phyloP scores from a whole-genome alignment of 306 rosid species.

The Dryas alaskensis region DNA sequence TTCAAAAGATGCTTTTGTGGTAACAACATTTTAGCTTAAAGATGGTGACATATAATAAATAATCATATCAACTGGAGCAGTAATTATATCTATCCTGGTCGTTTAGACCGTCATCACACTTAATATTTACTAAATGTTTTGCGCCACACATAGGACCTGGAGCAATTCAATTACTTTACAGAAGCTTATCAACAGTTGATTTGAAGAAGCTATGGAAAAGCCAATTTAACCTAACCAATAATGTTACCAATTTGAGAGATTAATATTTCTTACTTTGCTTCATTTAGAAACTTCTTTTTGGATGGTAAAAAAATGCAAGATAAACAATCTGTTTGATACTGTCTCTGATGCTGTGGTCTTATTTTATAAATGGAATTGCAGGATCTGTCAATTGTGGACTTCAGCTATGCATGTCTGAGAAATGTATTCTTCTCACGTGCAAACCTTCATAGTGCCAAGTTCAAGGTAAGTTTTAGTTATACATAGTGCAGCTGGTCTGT shows the following conservation, averaged over 20 bases:
- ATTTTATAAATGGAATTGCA: conserved; percentile 41
- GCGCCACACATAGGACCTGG: neutral
- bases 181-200: conserved; percentile 4
- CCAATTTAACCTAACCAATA: neutral
- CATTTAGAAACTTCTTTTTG: neutral
- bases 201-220: neutral
- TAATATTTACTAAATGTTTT: neutral
- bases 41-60: neutral
- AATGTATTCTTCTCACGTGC: conserved; percentile 89
- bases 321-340: conserved; percentile 14
- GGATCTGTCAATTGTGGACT: conserved; percentile 85
- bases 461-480: conserved; percentile 52
- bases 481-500: neutral
- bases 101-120: neutral
- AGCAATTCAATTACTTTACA: neutral
- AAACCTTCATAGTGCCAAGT: conserved; percentile 83
- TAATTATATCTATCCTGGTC: neutral
- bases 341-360: neutral
- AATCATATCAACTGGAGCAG: neutral
- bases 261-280: neutral
- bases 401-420: conserved; percentile 90
- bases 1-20: too few species aligned
- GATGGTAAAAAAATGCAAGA: conserved; percentile 13
- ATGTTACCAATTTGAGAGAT: neutral
- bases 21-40: neutral